These are phyloP conservation scores for Lactifluus volemus DNA, from an alignment of 768 basidiomycete genomes.

Conservation along the genomic window DNA sequence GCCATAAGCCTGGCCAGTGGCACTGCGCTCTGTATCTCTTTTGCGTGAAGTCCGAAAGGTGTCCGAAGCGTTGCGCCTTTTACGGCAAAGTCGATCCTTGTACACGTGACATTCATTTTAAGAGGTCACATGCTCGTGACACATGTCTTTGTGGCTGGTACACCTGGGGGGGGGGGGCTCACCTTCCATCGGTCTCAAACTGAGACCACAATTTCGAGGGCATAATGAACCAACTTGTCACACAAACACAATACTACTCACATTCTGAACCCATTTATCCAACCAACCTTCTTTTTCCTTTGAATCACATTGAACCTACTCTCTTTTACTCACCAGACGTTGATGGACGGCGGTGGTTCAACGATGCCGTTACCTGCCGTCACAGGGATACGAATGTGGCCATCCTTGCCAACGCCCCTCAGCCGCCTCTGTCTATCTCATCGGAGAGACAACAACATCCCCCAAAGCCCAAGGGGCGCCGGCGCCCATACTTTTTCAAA, in stretches of 20 bases:
- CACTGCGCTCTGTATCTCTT: background rate
- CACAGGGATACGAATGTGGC: background rate
- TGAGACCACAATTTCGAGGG: background rate
- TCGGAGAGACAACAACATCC: background rate
- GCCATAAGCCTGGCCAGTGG: slow-evolving; percentile 1
- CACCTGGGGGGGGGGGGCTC: no score
- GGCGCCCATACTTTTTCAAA: slow-evolving; percentile 12
- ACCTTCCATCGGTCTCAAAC: background rate
- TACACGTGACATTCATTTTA: background rate
- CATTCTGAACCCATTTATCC: background rate
- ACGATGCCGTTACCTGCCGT: background rate
- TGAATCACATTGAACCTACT: background rate
- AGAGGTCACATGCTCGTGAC: no score
- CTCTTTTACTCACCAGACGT: background rate
- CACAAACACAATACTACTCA: background rate
- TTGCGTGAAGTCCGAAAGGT: background rate
- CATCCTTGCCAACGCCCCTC: slow-evolving; percentile 8
- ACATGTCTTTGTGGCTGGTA: background rate
- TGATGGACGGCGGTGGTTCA: background rate
- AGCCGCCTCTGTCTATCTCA: background rate
- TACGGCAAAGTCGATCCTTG: background rate
- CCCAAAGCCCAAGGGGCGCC: background rate
- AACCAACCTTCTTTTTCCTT: background rate
- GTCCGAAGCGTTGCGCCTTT: background rate
- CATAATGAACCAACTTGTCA: background rate